Conservation (phyloP, 2,329 filamentous ascomycete genomes). For the Diaporthe batatas region DNA sequence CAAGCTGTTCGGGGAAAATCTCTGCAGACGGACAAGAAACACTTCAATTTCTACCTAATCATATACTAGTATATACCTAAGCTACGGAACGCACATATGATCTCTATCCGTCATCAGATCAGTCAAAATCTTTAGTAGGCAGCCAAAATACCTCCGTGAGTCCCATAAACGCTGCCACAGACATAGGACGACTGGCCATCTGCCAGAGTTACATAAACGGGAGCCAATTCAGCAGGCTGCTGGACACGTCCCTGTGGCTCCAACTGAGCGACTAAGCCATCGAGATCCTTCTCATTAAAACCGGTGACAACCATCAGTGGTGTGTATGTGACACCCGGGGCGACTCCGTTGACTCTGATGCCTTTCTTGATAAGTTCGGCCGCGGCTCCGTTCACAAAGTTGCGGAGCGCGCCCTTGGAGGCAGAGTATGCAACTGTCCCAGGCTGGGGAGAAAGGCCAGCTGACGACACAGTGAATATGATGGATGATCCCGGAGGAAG, state of each 20-base stretch:
- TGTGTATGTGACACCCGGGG: background rate
- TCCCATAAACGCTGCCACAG: background rate
- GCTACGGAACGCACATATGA: too few relatives aligned
- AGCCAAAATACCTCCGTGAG: background rate
- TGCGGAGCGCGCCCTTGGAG: conserved; percentile 9
- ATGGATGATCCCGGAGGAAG: conserved; percentile 14
- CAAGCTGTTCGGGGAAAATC: too few relatives aligned
- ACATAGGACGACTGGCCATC: conserved; percentile 5
- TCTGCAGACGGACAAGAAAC: too few relatives aligned
- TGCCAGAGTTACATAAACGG: background rate
- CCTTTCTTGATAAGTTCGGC: background rate
- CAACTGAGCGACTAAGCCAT: background rate
- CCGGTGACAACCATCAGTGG: background rate
- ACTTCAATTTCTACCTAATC: too few relatives aligned
- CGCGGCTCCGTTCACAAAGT: background rate
- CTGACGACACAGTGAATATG: conserved; percentile 2
- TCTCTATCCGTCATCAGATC: too few relatives aligned
- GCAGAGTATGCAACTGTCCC: background rate
- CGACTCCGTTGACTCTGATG: conserved; percentile 6
- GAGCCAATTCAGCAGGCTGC: conserved; percentile 1
- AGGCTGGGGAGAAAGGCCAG: background rate
- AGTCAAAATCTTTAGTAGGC: background rate
- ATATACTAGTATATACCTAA: too few relatives aligned
- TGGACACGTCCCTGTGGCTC: background rate
- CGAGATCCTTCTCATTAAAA: background rate